Evolutionary conservation across 805 yeast species (phyloP), one percentile per base, ranked within the genome.

Genomic region (Yarrowia keelungensis): DNA sequence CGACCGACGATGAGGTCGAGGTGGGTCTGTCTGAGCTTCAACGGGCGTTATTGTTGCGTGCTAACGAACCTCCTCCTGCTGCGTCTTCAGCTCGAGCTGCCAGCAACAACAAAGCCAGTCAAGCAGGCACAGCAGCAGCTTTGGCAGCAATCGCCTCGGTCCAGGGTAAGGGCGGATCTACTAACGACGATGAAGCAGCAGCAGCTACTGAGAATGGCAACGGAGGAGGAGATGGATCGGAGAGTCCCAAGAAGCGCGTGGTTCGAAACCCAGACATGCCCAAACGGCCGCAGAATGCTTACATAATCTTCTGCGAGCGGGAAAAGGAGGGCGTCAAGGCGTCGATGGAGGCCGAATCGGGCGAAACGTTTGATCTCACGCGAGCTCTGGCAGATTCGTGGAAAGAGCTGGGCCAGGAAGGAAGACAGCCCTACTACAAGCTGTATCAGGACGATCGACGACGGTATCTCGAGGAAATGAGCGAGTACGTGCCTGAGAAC

Each of bases 241-340:
- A 59, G 42, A 22, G 39, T 11, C 67, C 67, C 38, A 49, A 47
- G 38, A 62, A 62, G 26, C 35, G 47, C 4, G 39, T 81, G 64
- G 81, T 83, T 10, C 85, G 92, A 73, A 97, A 92, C 77, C 97
- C 97, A 10, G 87, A 87, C 72, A 83, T 89, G 74, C 98, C 97
- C 22, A 91, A 90, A 73, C 83, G 96, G 74, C 97, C 97, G 7
- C 89, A 95, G 3, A 93, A 92, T 77, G 97, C 97, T 5, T 93
- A 92, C 75, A 81, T 91, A 71, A 85, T 91, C 46, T 92, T 89
- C 75, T 93, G 97, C 78, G 98, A 93, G 70, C 80, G 85, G 79
- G 96, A 91, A 75, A 90, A 90, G 77, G 97, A 91, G 58, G 81
- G 84, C 62, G 84, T 91, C 46, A 86, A 85, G 71, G 82, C 84